A percentile compares a stretch with the other conserved stretches of the same genome.
Evolutionary conservation across 768 basidiomycete genomes (phyloP).

Genomic region (Clitopilus passeckerianus): DNA sequence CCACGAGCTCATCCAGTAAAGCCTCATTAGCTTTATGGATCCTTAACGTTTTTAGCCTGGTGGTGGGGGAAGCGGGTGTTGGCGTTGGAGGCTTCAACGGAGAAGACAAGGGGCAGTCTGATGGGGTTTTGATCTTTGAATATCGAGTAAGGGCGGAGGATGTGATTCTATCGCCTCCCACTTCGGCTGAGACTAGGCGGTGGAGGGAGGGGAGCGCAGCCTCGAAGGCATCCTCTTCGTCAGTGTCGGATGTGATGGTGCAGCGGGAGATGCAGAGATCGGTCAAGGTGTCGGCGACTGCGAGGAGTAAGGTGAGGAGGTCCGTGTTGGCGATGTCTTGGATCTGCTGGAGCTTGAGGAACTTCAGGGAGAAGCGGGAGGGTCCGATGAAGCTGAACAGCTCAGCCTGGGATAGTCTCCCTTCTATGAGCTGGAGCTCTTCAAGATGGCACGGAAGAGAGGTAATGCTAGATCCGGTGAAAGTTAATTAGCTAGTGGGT

Average conservation of each 20-base stretch:
- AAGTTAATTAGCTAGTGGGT: background rate
- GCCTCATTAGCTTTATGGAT: background rate
- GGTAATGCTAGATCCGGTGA: background rate
- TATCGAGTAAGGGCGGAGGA: background rate
- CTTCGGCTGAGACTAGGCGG: background rate
- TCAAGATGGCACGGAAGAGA: background rate
- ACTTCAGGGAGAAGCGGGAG: background rate
- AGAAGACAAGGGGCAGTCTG: background rate
- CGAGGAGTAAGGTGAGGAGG: background rate
- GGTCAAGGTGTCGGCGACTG: background rate
- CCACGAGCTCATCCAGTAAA: background rate
- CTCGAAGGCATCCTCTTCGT: background rate
- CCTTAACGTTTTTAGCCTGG: background rate
- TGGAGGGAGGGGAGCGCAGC: background rate
- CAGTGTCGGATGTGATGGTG: background rate
- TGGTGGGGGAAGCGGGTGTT: background rate
- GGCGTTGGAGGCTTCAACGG: background rate
- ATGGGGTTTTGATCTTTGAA: background rate
- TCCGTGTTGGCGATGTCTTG: background rate
- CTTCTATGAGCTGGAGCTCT: background rate
- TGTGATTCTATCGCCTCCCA: background rate
- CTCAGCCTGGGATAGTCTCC: background rate
- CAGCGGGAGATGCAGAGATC: background rate
- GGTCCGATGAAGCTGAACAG: background rate
- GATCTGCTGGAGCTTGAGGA: background rate